Base-by-base conservation (phyloP, 371 early-diverging fungal species). In the Mortierella sp. region DNA sequence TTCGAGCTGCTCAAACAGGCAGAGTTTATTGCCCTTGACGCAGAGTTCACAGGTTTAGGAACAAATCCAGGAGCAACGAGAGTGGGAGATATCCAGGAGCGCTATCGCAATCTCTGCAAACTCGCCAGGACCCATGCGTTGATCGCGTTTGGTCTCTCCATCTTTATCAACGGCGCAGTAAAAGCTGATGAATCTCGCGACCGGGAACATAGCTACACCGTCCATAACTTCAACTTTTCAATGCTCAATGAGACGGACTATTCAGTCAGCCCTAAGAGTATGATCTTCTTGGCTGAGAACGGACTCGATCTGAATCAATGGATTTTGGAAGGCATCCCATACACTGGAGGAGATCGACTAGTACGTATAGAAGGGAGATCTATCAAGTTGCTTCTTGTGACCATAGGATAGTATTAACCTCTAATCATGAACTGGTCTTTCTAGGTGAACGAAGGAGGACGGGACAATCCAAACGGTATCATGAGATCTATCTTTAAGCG, bases 31-130 rank as follows among this genome's bases (percentile, higher is more conserved):
- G 87, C 96, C 4, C 61, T 97, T 38, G 97, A 97, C 79, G 86
- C 90, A 1, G 97, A 97, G 71, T 97, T 97, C 72, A 90, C 94
- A 5, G 96, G 96, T 0, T 84, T 94, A 3, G 89, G 91, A 19
- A 64, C 66, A 14, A 59, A 61, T 24, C 26, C 50, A 7, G 56
- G 57, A 13, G 57, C 79, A 19, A 84, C 83, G 4, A 73, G 68
- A n/a, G 82, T 81, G 31, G 51, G 58, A 69, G 85, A 90, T 65
- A 85, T 96, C 67, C 86, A 88, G 42, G 89, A 91, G 8, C 87
- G 94, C 26, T 97, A 95, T 80, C 70, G 78, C 7, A 89, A 85
- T 31, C 79, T 95, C 67, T 78, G 85, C 14, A 79, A 84, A 16
- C 74, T 93, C 0, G 94, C 90, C 5, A 84, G 80, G 54, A 79